A percentile compares a stretch with the other conserved stretches of the same genome.
Conservation (phyloP, 805 yeast genomes). For the Starmerella powellii region DNA sequence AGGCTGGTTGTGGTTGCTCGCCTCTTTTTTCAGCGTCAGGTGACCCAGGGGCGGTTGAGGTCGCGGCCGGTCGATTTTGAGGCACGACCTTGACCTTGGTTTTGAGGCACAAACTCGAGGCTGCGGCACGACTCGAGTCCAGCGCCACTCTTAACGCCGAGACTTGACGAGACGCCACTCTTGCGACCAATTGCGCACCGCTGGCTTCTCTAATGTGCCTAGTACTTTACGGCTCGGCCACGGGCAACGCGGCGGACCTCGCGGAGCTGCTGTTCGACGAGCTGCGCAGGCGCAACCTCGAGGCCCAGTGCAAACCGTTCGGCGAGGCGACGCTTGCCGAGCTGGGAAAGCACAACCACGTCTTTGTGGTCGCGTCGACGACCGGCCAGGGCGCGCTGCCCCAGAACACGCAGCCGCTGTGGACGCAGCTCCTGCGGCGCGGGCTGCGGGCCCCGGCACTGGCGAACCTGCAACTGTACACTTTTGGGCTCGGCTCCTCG, state of each 20-base stretch:
- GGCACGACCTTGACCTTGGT: too few species aligned
- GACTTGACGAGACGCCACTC: too few species aligned
- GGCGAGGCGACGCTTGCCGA: constrained; percentile 24
- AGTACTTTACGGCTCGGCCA: constrained; percentile 80
- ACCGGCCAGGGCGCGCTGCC: constrained; percentile 96
- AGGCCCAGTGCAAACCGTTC: constrained; percentile 38
- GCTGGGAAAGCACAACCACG: constrained; percentile 37
- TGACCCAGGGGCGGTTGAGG: too few species aligned
- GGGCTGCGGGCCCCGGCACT: constrained; percentile 52
- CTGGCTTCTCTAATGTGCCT: constrained; percentile 14
- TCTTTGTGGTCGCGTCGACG: constrained; percentile 65
- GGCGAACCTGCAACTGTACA: constrained; percentile 48
- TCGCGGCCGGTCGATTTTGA: too few species aligned
- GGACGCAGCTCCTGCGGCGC: constrained; percentile 60
- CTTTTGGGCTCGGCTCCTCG: constrained; percentile 89
- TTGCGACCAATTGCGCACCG: too few species aligned
- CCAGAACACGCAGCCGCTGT: constrained; percentile 55
- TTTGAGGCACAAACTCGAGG: too few species aligned
- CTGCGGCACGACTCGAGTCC: too few species aligned
- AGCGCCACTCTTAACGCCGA: too few species aligned
- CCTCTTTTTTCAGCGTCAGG: too few species aligned
- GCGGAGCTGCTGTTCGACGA: constrained; percentile 52
- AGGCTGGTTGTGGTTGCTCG: too few species aligned
- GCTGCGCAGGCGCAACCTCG: constrained; percentile 39
- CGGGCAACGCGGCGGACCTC: constrained; percentile 81